Base-by-base conservation (phyloP, 1,284 basidiomycete species). In the Leccinum subrobustum region DNA sequence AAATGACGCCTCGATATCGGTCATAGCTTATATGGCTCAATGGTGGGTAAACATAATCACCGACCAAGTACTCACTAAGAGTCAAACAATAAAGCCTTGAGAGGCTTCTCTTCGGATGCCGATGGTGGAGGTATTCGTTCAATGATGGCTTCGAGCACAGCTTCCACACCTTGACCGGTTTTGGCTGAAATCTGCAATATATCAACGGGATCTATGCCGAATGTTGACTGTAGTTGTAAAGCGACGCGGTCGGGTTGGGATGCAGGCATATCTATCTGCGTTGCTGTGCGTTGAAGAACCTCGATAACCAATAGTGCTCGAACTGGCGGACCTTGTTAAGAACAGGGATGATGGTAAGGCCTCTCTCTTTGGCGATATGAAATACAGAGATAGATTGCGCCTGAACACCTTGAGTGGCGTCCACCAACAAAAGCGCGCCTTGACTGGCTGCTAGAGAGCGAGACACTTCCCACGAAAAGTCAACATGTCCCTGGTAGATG, bases 341-440 rank as follows among this genome's bases (percentile, higher is more conserved):
- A 18, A 98, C 91, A 2, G 96, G 95, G 47, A 99, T 91, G 58
- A 99, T 91, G 39, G 83, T 88, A 20, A 98, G 78, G 1, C 91
- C 88, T 54, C 89, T 83, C 70, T 95, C 92, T 68, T 83, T 82
- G 1, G 96, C 96, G 57, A 92, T 86, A 67, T 96, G 92, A 68
- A 92, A 96, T 5, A 99, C 97, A 0, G 94, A 96, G 59, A 99
- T 89, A 5, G 96, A 95, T 76, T 99, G 97, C 0, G 97, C 96
- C 76, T 99, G 97, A 5, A 99, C 89, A 12, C 96, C 96, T 80
- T 98, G 96, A 51, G 94, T 95, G 12, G 96, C 94, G 72, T 99
- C 96, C 42, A 99, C 95, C 2, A 91, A 82, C 12, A 99, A 79
- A 53, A 99, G 75, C 3, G 95, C 96, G 18, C 95, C 96, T 77